Evolutionary conservation across 225 moss, liverwort and hornwort species (phyloP).

Genomic region (Polytrichum formosum): DNA sequence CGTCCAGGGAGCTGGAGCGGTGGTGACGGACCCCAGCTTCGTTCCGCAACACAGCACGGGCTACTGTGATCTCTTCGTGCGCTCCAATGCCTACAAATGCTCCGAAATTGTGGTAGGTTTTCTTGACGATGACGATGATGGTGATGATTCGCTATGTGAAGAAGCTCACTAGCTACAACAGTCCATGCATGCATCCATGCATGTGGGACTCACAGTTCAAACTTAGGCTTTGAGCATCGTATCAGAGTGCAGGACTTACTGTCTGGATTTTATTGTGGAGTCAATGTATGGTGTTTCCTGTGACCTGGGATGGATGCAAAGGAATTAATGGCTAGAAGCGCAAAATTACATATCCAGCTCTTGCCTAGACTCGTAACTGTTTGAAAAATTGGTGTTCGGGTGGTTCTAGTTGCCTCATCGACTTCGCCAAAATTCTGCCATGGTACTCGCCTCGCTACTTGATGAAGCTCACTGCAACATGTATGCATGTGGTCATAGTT

Average conservation of each 20-base stretch:
- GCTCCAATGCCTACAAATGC: constrained; percentile 37
- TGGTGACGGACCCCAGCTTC: neutral
- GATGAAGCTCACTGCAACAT: neutral
- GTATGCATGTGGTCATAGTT: no score
- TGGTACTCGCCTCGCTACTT: neutral
- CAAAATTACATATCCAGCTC: no score
- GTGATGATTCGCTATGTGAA: no score
- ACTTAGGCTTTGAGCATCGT: neutral
- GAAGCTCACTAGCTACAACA: neutral
- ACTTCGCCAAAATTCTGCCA: neutral
- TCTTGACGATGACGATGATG: no score
- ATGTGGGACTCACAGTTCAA: neutral
- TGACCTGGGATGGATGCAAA: neutral
- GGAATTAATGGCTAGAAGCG: no score
- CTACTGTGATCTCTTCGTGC: constrained; percentile 52
- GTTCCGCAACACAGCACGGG: constrained; percentile 24
- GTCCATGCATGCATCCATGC: neutral
- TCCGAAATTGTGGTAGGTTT: constrained; percentile 57
- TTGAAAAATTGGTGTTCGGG: no score
- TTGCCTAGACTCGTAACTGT: no score
- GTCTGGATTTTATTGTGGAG: neutral
- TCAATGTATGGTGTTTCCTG: neutral
- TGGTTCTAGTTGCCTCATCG: neutral
- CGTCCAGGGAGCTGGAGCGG: constrained; percentile 14
- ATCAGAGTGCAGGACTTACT: no score